phyloP scores from a whole-genome alignment of 768 basidiomycete genomes.

The Macrocybe gigantea region DNA sequence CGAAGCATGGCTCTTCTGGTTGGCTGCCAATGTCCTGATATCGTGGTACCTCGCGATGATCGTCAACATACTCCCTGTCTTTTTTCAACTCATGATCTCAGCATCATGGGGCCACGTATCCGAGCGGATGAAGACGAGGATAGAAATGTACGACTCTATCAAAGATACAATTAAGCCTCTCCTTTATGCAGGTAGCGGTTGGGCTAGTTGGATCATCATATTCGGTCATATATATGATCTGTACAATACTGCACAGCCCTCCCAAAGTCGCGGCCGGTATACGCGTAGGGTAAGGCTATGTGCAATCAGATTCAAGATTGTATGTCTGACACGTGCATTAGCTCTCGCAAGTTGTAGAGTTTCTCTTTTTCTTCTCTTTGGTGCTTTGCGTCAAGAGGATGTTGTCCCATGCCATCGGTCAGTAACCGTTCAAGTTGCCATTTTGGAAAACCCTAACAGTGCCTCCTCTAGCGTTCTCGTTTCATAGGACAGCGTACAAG shows the following conservation, averaged over 20 bases:
- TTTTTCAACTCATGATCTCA: constrained; percentile 47
- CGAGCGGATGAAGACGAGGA: constrained; percentile 55
- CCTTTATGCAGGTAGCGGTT: constrained; percentile 64
- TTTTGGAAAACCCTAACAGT: neutral
- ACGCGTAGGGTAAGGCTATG: constrained; percentile 41
- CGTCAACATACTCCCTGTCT: constrained; percentile 59
- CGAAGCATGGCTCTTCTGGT: constrained; percentile 80
- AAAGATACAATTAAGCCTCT: constrained; percentile 68
- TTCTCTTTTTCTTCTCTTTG: constrained; percentile 71
- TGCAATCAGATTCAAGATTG: neutral
- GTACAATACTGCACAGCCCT: constrained; percentile 33
- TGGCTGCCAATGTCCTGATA: constrained; percentile 67
- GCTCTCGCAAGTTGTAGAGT: constrained; percentile 61
- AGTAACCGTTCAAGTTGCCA: constrained; percentile 3
- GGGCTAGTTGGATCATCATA: constrained; percentile 73
- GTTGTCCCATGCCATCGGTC: constrained; percentile 60
- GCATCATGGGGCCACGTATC: constrained; percentile 72
- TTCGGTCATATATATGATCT: constrained; percentile 62
- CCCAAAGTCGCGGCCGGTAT: constrained; percentile 51
- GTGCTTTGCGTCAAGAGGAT: constrained; percentile 60
- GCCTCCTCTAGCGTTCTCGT: constrained; percentile 47
- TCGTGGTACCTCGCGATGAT: constrained; percentile 77
- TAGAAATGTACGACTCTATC: constrained; percentile 66
- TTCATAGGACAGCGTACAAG: constrained; percentile 72
- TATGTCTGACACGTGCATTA: constrained; percentile 13